Conservation (phyloP, 192 early-diverging fungal genomes). For the Diversispora epigaea region DNA sequence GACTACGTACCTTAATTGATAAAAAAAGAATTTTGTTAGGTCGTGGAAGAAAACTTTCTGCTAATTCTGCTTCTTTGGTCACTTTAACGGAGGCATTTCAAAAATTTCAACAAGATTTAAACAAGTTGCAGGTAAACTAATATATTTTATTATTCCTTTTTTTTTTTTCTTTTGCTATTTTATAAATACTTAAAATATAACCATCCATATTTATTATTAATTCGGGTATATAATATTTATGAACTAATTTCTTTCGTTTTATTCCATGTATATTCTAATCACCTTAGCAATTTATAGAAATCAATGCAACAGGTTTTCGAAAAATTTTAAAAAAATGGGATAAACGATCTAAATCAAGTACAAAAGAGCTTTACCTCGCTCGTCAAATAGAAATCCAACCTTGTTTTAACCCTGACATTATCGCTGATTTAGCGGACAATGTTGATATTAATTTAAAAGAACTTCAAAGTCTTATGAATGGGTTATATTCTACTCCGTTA, state of each 20-base stretch:
- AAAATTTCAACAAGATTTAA: constrained; percentile 89
- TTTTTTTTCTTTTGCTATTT: neutral
- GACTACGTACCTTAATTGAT: constrained; percentile 78
- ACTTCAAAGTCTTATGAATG: constrained; percentile 62
- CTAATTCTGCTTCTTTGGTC: constrained; percentile 59
- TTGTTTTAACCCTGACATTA: constrained; percentile 91
- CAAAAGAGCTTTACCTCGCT: constrained; percentile 96
- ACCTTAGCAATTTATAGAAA: constrained; percentile 88
- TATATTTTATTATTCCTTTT: neutral
- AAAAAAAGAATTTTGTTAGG: constrained; percentile 68
- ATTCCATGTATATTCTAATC: neutral
- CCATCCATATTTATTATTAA: neutral
- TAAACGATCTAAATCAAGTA: constrained; percentile 95
- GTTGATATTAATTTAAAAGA: constrained; percentile 76
- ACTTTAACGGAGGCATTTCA: constrained; percentile 87
- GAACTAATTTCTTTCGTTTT: neutral
- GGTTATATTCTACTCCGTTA: constrained; percentile 34
- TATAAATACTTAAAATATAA: neutral
- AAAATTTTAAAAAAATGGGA: constrained; percentile 99
- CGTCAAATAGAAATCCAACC: constrained; percentile 98
- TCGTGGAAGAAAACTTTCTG: constrained; percentile 50
- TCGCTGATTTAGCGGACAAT: constrained; percentile 87
- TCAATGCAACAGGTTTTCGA: constrained; percentile 94
- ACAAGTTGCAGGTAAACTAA: constrained; percentile 83
- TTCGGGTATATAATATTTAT: neutral